Percentiles rank a stretch among this genome's conserved stretches.
Evolutionary conservation across 169 alveolate genomes (phyloP).

Genomic region (Babesia divergens): DNA sequence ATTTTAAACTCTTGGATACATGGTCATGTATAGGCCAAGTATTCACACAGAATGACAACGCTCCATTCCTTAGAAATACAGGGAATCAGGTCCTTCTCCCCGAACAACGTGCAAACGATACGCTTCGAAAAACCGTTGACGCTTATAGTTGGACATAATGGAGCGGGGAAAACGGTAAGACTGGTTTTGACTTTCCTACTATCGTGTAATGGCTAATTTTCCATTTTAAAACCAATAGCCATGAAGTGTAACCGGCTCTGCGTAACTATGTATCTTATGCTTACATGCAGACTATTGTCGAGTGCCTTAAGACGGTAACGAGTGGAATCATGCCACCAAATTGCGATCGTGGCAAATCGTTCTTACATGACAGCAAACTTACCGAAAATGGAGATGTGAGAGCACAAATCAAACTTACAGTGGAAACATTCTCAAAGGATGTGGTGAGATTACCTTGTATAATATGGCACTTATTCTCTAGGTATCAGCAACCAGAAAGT

Average conservation of each 20-base stretch:
- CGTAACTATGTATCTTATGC: no score
- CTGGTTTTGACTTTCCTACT: no score
- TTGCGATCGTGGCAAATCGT: conserved; percentile 91
- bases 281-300: conserved; percentile 89
- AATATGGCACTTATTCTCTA: not conserved
- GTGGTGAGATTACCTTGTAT: conserved; percentile 24
- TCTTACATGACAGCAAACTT: conserved; percentile 90
- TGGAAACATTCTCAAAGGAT: conserved; percentile 67
- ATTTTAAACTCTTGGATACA: no score
- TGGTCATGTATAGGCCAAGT: no score
- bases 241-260: no score
- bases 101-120: conserved; percentile 86
- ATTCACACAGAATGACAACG: conserved; percentile 81
- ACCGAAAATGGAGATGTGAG: conserved; percentile 82
- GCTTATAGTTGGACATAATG: conserved; percentile 96
- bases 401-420: conserved; percentile 83
- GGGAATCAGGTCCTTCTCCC: conserved; percentile 95
- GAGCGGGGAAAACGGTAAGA: conserved; percentile 96
- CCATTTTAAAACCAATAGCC: no score
- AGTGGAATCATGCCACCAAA: conserved; percentile 97
- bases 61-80: conserved; percentile 92
- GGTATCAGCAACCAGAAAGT: conserved; percentile 81
- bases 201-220: no score
- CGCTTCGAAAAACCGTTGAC: conserved; percentile 94
- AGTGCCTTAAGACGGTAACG: conserved; percentile 90